Conservation (phyloP, 768 basidiomycete species). For the Clathrus columnatus region DNA sequence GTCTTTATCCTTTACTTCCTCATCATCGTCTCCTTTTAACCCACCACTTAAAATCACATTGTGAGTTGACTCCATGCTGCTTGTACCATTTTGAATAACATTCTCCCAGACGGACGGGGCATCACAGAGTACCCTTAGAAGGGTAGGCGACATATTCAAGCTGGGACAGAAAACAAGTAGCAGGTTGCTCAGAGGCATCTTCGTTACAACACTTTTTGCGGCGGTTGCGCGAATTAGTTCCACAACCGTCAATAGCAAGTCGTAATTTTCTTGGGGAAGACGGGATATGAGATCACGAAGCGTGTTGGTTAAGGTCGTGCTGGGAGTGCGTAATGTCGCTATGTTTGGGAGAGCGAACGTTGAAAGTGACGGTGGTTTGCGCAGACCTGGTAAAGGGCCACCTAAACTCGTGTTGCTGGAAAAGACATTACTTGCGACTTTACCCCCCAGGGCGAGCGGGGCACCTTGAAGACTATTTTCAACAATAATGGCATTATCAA, state of each 20-base stretch:
- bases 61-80: slow-evolving; percentile 9
- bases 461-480: slow-evolving; percentile 32
- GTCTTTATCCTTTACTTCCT: not conserved
- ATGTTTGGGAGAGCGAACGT: slow-evolving; percentile 70
- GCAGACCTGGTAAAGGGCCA: slow-evolving; percentile 30
- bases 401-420: slow-evolving; percentile 13
- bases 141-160: slow-evolving; percentile 65
- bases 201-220: slow-evolving; percentile 58
- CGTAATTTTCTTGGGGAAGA: slow-evolving; percentile 74
- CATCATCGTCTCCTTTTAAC: slow-evolving; percentile 1
- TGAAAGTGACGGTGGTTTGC: slow-evolving; percentile 73
- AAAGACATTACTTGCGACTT: slow-evolving; percentile 28
- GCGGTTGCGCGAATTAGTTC: slow-evolving; percentile 75
- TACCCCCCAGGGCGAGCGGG: slow-evolving; percentile 11
- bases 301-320: slow-evolving; percentile 45
- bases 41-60: not conserved
- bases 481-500: slow-evolving; percentile 65
- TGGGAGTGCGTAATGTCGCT: slow-evolving; percentile 50
- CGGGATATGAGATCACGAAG: slow-evolving; percentile 55
- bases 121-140: slow-evolving; percentile 69
- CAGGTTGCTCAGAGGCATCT: slow-evolving; percentile 89
- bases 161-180: slow-evolving; percentile 84
- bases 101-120: slow-evolving; percentile 55
- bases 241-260: slow-evolving; percentile 73
- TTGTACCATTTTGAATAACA: slow-evolving; percentile 19